These are phyloP conservation scores for Allantophomopsis cytisporea DNA, from an alignment of 2,329 filamentous ascomycete genomes.

Conservation along the genomic window DNA sequence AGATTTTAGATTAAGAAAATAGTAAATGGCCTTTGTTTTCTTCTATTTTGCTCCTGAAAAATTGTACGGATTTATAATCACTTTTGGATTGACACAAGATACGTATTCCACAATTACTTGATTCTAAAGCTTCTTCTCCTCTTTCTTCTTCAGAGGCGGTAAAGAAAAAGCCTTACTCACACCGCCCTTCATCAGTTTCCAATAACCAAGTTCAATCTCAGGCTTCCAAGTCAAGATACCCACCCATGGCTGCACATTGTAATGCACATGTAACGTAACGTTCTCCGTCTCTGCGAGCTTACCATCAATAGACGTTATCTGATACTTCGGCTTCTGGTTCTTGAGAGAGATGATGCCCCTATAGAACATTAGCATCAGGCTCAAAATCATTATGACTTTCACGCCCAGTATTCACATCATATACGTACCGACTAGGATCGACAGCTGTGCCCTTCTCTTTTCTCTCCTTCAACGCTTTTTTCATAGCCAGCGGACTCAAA, in stretches of 20 bases:
- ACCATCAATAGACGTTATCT: slow-evolving; percentile 81
- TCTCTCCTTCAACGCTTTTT: slow-evolving; percentile 43
- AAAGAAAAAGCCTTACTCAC: slow-evolving; percentile 49
- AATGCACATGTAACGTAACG: slow-evolving; percentile 70
- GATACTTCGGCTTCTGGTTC: slow-evolving; percentile 90
- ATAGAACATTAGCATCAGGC: slow-evolving; percentile 1
- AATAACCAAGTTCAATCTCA: slow-evolving; percentile 37
- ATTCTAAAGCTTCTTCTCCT: slow-evolving; percentile 5
- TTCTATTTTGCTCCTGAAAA: too few relatives aligned
- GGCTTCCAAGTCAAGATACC: slow-evolving; percentile 72
- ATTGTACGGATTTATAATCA: too few relatives aligned
- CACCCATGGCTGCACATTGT: slow-evolving; percentile 98
- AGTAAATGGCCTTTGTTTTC: too few relatives aligned
- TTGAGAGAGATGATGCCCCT: slow-evolving; percentile 64
- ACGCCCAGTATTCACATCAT: too few relatives aligned
- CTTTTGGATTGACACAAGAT: too few relatives aligned
- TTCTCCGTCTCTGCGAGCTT: slow-evolving; percentile 61
- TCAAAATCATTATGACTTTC: too few relatives aligned
- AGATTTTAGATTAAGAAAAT: too few relatives aligned
- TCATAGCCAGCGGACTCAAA: slow-evolving; percentile 42
- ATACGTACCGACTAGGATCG: slow-evolving; percentile 23
- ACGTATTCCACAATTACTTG: too few relatives aligned
- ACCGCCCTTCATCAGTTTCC: slow-evolving; percentile 54
- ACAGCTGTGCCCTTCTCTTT: slow-evolving; percentile 41
- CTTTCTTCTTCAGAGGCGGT: slow-evolving; percentile 51